Base-by-base conservation (phyloP, 495 filamentous ascomycete genomes). In the Penicillium coffeae region DNA sequence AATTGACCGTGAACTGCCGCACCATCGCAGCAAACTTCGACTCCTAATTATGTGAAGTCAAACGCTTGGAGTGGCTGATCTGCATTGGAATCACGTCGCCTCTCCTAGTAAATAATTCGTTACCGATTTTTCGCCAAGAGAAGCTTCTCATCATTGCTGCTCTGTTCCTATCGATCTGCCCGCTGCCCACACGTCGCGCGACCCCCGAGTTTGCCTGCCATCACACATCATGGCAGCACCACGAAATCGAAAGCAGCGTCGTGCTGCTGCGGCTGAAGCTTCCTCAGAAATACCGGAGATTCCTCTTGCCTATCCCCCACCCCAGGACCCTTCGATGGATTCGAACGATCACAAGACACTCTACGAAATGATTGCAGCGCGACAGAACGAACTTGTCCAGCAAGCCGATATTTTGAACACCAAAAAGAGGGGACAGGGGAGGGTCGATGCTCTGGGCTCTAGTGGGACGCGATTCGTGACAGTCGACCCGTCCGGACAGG, bases 201-300 rank as follows among this genome's bases (percentile, higher is more conserved):
- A n/a, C n/a, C n/a, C n/a, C n/a, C n/a, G n/a, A n/a, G n/a, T n/a
- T n/a, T n/a, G n/a, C n/a, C n/a, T n/a, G n/a, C n/a, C n/a, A n/a
- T n/a, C n/a, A n/a, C n/a, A n/a, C n/a, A n/a, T n/a, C n/a, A n/a
- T n/a, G n/a, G n/a, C n/a, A n/a, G n/a, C 55, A 13, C 56, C 71
- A 33, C 55, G 69, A 15, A 79, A 78, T 47, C 67, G 76, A 51
- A 77, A 76, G 62, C 68, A 78, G 54, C 68, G 74, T 47, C 75
- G 75, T 42, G 67, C 72, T 16, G 70, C 66, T 8, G 65, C 65
- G 18, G 54, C 60, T 12, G 33, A 41, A 18, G 21, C 45, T 3
- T 19, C 27, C 13, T 27, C 53, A 1, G 20, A 40, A 1, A 52
- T 50, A 2, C 47, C 51, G 15, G 59, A 64, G 3, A 68, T 76